A percentile compares a stretch with the other conserved stretches of the same genome.
Conservation (phyloP, 2,329 filamentous ascomycete genomes). For the Cladosporium austrohemisphaericum region DNA sequence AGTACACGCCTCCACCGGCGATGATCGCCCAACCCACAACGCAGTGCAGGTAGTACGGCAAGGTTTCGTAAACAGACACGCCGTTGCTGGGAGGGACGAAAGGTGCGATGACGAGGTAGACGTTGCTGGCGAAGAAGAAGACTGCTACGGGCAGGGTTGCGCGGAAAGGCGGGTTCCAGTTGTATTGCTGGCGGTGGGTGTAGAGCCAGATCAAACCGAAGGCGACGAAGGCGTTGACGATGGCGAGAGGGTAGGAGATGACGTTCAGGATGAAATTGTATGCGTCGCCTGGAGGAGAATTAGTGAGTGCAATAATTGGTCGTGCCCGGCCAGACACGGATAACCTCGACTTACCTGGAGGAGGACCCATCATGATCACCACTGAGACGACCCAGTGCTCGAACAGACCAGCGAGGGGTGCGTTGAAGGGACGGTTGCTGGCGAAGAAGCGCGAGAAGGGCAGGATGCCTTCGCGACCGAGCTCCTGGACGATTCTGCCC, state of each 20-base stretch:
- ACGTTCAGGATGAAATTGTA: constrained; percentile 56
- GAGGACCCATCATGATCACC: constrained; percentile 64
- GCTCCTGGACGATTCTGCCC: constrained; percentile 62
- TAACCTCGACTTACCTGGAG: too few relatives aligned
- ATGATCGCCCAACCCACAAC: constrained; percentile 52
- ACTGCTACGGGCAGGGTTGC: constrained; percentile 49
- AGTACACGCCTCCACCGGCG: constrained; percentile 49
- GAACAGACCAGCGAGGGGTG: constrained; percentile 58
- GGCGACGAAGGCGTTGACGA: constrained; percentile 51
- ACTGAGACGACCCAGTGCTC: constrained; percentile 63
- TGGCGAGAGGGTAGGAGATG: constrained; percentile 62
- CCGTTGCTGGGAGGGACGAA: constrained; percentile 48
- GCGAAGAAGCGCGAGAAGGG: constrained; percentile 62
- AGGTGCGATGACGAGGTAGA: constrained; percentile 51
- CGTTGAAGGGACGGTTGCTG: constrained; percentile 61
- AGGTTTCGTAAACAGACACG: constrained; percentile 49
- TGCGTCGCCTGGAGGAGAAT: constrained; percentile 63
- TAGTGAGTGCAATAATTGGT: too few relatives aligned
- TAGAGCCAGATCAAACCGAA: constrained; percentile 49
- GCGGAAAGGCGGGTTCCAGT: constrained; percentile 49
- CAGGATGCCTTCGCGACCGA: constrained; percentile 63
- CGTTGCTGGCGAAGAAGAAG: constrained; percentile 52
- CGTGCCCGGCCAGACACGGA: too few relatives aligned
- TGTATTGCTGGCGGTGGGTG: constrained; percentile 38
- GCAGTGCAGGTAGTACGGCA: constrained; percentile 54